phyloP scores from a whole-genome alignment of 306 rosid genomes.

The Lathyrus oleraceus region DNA sequence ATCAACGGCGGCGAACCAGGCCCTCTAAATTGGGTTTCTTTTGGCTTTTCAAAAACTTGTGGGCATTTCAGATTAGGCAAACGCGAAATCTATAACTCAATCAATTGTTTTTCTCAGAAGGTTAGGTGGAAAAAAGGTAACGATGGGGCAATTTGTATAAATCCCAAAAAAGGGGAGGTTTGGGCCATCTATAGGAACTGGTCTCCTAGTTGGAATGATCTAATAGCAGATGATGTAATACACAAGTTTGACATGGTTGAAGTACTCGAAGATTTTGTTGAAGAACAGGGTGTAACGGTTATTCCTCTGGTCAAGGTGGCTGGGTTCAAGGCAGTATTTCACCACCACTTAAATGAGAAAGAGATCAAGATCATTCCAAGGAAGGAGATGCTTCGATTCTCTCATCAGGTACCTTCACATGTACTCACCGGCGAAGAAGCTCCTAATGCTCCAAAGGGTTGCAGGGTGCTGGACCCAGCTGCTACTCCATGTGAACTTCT shows the following conservation, averaged over 20 bases:
- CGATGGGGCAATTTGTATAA: conserved; percentile 61
- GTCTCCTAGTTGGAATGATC: conserved; percentile 86
- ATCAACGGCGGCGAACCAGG: conserved; percentile 61
- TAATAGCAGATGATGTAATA: conserved; percentile 62
- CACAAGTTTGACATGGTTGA: conserved; percentile 81
- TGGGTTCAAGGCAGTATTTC: conserved; percentile 82
- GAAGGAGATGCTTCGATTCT: conserved; percentile 80
- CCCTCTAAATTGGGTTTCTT: conserved; percentile 61
- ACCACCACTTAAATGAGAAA: conserved; percentile 58
- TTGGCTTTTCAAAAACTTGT: conserved; percentile 71
- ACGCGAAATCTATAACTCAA: conserved; percentile 50
- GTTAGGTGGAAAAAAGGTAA: conserved; percentile 67
- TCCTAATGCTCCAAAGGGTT: conserved; percentile 77
- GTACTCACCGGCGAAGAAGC: conserved; percentile 74
- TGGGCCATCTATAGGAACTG: conserved; percentile 92
- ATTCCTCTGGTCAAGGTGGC: conserved; percentile 85
- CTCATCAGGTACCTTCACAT: conserved; percentile 80
- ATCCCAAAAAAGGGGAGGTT: conserved; percentile 85
- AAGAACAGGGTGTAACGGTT: conserved; percentile 67
- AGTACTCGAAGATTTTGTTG: conserved; percentile 67
- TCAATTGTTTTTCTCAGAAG: conserved; percentile 76
- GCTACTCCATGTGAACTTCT: conserved; percentile 79
- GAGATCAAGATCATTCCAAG: conserved; percentile 60
- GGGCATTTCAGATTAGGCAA: conserved; percentile 73
- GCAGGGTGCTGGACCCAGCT: conserved; percentile 93